These are phyloP conservation scores for Xerocomus tenax DNA, from an alignment of 1,284 basidiomycete genomes.

Conservation along the genomic window DNA sequence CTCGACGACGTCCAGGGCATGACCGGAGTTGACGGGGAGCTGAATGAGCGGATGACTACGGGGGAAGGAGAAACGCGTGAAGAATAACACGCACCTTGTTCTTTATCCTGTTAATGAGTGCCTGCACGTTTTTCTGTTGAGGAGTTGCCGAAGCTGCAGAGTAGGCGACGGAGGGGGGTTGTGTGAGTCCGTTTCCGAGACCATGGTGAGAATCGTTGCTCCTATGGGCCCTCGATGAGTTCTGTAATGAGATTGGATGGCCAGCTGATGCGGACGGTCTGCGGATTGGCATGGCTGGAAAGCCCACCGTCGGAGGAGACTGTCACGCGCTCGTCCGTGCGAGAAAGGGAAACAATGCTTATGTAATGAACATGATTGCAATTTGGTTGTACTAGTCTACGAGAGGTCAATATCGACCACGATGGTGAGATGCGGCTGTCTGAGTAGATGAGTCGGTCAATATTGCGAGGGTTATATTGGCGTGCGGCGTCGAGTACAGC, in stretches of 20 bases:
- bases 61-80: background rate
- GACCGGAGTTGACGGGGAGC: conserved; percentile 82
- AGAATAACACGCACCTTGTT: conserved; percentile 45
- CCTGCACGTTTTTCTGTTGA: conserved; percentile 65
- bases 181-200: conserved; percentile 31
- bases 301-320: conserved; percentile 11
- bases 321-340: conserved; percentile 19
- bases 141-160: conserved; percentile 41
- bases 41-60: conserved; percentile 26
- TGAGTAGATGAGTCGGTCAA: background rate
- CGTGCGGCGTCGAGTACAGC: background rate
- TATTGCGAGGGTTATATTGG: background rate
- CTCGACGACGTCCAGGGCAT: conserved; percentile 64
- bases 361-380: conserved; percentile 17
- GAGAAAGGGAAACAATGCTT: conserved; percentile 22
- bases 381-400: too few relatives aligned
- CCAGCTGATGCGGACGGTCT: conserved; percentile 42
- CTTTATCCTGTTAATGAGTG: conserved; percentile 63
- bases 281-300: conserved; percentile 35
- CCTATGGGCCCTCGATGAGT: conserved; percentile 35
- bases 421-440: background rate
- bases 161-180: conserved; percentile 30
- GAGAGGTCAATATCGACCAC: background rate
- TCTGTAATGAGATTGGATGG: conserved; percentile 21
- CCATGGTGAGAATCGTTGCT: conserved; percentile 46